These are phyloP conservation scores for Colletotrichum abscissum DNA, from an alignment of 2,329 filamentous ascomycete species.

Conservation along the genomic window DNA sequence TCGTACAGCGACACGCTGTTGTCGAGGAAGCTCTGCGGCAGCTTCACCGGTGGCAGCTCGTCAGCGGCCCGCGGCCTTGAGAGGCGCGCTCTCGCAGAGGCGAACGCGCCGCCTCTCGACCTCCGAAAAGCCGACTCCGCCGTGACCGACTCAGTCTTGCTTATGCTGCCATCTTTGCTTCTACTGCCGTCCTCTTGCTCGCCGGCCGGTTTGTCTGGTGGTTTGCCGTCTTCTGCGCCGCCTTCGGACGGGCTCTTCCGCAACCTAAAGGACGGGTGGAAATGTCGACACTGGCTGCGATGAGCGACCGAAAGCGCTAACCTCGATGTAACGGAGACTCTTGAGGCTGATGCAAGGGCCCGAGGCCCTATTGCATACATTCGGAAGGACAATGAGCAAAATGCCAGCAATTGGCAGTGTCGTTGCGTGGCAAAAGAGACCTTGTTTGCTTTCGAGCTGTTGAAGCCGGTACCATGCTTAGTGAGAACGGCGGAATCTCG, in stretches of 20 bases:
- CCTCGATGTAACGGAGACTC: constrained; percentile 29
- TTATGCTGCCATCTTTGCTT: constrained; percentile 13
- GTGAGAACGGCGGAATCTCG: constrained; percentile 35
- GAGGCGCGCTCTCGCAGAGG: constrained; percentile 45
- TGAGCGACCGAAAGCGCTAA: constrained; percentile 25
- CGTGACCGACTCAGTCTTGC: constrained; percentile 6
- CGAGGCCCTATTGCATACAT: constrained; percentile 42
- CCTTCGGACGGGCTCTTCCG: constrained; percentile 30
- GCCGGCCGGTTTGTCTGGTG: constrained; percentile 32
- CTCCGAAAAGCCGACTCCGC: constrained; percentile 30
- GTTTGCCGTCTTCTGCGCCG: constrained; percentile 34
- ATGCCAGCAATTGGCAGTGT: constrained; percentile 36
- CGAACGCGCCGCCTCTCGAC: constrained; percentile 35
- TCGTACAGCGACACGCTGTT: constrained; percentile 58
- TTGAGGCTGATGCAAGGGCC: constrained; percentile 38
- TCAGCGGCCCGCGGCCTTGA: constrained; percentile 48
- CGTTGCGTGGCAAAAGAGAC: constrained; percentile 19
- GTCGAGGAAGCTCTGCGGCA: constrained; percentile 69
- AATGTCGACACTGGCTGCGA: constrained; percentile 35
- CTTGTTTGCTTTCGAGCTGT: constrained; percentile 4
- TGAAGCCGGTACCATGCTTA: constrained; percentile 27
- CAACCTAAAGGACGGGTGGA: constrained; percentile 35
- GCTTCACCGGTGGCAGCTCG: constrained; percentile 61
- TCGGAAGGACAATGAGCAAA: constrained; percentile 33
- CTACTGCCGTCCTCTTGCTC: constrained; percentile 29